Evolutionary conservation across 2,329 filamentous ascomycete species (phyloP).

Genomic region (Cladosporium colombiae): DNA sequence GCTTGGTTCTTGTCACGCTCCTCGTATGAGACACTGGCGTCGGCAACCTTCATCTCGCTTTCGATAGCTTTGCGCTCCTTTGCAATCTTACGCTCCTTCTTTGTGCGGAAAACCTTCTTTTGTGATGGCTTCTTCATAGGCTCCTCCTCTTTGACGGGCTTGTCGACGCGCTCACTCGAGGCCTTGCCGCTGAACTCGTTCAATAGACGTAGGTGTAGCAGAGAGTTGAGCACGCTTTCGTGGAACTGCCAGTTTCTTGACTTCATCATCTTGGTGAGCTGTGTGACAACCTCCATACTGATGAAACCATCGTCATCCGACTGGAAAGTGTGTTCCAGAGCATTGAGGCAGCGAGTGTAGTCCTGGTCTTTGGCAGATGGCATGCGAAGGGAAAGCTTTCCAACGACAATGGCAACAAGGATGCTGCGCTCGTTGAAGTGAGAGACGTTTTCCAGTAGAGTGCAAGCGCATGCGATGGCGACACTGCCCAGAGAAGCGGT

Average conservation of each 20-base stretch:
- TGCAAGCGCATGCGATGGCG: conserved; percentile 83
- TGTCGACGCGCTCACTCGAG: conserved; percentile 75
- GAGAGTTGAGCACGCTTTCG: conserved; percentile 84
- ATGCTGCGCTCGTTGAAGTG: conserved; percentile 97
- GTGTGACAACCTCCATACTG: conserved; percentile 79
- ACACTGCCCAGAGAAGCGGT: conserved; percentile 61
- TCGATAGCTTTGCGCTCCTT: conserved; percentile 86
- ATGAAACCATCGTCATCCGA: conserved; percentile 89
- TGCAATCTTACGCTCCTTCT: conserved; percentile 77
- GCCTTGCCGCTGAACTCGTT: conserved; percentile 84
- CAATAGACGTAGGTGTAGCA: conserved; percentile 83
- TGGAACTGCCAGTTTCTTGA: conserved; percentile 78
- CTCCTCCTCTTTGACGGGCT: conserved; percentile 48
- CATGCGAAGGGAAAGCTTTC: conserved; percentile 70
- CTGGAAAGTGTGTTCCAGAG: conserved; percentile 77
- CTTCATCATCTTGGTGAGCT: conserved; percentile 95
- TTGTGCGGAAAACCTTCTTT: conserved; percentile 84
- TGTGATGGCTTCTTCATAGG: conserved; percentile 63
- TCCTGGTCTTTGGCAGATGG: conserved; percentile 64
- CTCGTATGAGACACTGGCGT: conserved; percentile 87
- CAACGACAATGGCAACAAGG: conserved; percentile 81
- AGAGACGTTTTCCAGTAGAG: conserved; percentile 75
- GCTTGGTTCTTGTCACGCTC: conserved; percentile 92
- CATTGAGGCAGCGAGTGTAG: conserved; percentile 73
- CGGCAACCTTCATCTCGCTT: conserved; percentile 90